A percentile compares a stretch with the other conserved stretches of the same genome.
These are phyloP conservation scores for Arbutus unedo DNA, from an alignment of 148 eudicot genomes.

Conservation along the genomic window DNA sequence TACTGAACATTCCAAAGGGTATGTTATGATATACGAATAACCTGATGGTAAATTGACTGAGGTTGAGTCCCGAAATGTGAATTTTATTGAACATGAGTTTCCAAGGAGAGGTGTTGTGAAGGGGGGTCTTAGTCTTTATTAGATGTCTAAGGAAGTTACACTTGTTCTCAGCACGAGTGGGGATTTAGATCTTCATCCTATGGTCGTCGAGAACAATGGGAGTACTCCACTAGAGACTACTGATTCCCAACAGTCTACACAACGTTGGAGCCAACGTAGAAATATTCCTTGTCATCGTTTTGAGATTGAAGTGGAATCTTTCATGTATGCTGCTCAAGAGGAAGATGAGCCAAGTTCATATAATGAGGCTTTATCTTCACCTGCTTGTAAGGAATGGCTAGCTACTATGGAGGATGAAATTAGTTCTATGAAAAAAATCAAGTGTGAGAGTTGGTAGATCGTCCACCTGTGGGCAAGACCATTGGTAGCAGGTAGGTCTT, in stretches of 20 bases:
- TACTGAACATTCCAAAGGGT: not conserved
- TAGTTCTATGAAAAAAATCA: not conserved
- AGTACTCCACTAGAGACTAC: no score
- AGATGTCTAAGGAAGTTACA: not conserved
- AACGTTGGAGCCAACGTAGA: not conserved
- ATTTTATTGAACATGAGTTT: not conserved
- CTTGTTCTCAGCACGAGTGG: not conserved
- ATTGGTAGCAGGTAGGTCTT: not conserved
- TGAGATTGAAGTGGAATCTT: not conserved
- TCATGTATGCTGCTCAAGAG: not conserved
- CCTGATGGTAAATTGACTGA: not conserved
- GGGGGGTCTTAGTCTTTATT: not conserved
- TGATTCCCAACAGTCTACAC: no score
- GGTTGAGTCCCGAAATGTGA: conserved; percentile 1
- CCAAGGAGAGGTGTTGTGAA: not conserved
- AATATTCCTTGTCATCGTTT: not conserved
- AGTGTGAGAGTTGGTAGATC: not conserved
- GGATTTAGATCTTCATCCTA: not conserved
- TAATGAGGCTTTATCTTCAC: not conserved
- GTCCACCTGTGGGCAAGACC: not conserved
- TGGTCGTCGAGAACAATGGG: not conserved
- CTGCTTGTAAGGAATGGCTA: not conserved
- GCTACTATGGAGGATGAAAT: not conserved
- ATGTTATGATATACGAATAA: not conserved
- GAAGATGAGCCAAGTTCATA: not conserved